phyloP scores from a whole-genome alignment of 345 rosid species.

The Lumnitzera littorea region DNA sequence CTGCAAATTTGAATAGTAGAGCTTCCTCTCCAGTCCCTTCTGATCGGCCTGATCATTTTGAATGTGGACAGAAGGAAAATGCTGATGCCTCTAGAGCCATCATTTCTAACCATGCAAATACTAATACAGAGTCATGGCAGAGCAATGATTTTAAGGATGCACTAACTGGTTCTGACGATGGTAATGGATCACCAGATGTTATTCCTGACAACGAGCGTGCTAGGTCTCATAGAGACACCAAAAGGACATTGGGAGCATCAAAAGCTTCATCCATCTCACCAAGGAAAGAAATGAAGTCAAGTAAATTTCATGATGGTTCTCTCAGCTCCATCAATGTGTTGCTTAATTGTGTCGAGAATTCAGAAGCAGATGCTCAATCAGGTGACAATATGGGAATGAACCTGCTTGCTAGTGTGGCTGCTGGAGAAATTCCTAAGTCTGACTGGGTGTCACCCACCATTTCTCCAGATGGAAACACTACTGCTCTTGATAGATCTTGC shows the following conservation, averaged over 20 bases:
- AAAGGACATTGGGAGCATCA: conserved; percentile 30
- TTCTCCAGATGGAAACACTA: conserved; percentile 36
- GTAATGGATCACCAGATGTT: conserved; percentile 40
- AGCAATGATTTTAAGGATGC: conserved; percentile 54
- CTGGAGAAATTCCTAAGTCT: conserved; percentile 72
- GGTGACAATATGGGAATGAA: conserved; percentile 93
- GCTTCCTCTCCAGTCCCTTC: conserved; percentile 50
- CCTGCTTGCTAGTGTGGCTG: conserved; percentile 91
- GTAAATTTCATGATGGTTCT: conserved; percentile 46
- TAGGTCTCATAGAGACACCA: conserved; percentile 30
- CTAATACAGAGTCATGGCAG: conserved; percentile 43
- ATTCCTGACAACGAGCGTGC: conserved; percentile 35
- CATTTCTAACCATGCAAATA: conserved; percentile 28
- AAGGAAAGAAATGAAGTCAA: conserved; percentile 38
- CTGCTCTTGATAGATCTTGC: conserved; percentile 26
- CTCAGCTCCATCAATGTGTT: conserved; percentile 74
- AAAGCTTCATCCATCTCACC: conserved; percentile 31
- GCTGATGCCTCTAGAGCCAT: conserved; percentile 31
- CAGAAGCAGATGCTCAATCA: conserved; percentile 44
- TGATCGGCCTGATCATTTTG: conserved; percentile 54
- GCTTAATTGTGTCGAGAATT: conserved; percentile 68
- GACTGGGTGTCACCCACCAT: conserved; percentile 42
- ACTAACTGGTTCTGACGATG: conserved; percentile 38
- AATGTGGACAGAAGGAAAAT: conserved; percentile 34
- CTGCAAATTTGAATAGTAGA: conserved; percentile 38